Evolutionary conservation across 2,329 filamentous ascomycete species (phyloP).

Genomic region (Davidsoniella australis): DNA sequence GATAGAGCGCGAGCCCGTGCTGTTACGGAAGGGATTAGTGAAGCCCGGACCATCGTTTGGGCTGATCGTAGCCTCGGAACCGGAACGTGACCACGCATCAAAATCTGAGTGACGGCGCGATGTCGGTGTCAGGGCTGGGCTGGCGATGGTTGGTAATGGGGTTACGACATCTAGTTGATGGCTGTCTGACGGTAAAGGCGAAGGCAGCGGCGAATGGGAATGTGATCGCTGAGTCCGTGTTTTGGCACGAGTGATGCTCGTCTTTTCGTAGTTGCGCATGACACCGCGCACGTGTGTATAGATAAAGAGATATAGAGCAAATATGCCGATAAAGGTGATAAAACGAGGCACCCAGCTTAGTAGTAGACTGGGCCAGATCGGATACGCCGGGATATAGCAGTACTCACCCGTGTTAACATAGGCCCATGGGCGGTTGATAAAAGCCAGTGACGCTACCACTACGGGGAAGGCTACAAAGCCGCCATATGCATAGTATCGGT

Average conservation of each 20-base stretch:
- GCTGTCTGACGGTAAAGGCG: background rate
- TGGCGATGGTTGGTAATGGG: constrained; percentile 19
- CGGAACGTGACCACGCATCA: background rate
- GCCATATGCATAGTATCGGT: constrained; percentile 41
- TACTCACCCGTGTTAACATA: constrained; percentile 49
- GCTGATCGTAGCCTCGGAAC: constrained; percentile 2
- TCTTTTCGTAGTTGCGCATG: constrained; percentile 9
- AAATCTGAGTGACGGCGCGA: constrained; percentile 14
- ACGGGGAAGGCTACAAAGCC: constrained; percentile 41
- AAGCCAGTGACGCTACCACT: constrained; percentile 44
- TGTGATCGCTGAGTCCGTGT: background rate
- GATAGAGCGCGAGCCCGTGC: background rate
- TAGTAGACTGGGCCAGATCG: constrained; percentile 51
- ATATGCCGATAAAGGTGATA: constrained; percentile 45
- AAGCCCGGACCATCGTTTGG: background rate
- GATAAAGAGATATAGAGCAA: constrained; percentile 49
- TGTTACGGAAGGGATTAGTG: constrained; percentile 2
- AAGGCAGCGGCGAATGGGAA: too few relatives aligned
- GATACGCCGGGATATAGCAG: constrained; percentile 50
- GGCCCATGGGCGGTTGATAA: constrained; percentile 33
- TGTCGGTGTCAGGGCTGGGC: constrained; percentile 20
- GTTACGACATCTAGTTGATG: constrained; percentile 14
- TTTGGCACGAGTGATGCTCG: constrained; percentile 6
- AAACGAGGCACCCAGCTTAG: constrained; percentile 62
- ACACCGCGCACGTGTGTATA: constrained; percentile 43